A percentile compares a stretch with the other conserved stretches of the same genome.
phyloP scores from a whole-genome alignment of 176 grass and related monocot genomes.

The Bolboschoenus planiculmis region DNA sequence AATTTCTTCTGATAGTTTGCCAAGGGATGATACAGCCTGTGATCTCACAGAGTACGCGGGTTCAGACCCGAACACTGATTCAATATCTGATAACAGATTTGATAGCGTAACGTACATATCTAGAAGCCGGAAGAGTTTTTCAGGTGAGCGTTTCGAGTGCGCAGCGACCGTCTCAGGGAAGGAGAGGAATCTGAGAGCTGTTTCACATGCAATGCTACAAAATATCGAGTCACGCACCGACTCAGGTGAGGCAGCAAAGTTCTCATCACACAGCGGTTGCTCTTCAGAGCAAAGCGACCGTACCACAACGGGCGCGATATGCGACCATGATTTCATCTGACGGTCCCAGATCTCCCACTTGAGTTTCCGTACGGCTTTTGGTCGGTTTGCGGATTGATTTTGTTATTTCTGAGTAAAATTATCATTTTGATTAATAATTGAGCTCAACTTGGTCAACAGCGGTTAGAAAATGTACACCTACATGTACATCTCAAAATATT shows the following conservation, averaged over 20 bases:
- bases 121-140: conserved; percentile 68
- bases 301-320: conserved; percentile 23
- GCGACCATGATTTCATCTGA: conserved; percentile 45
- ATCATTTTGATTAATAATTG: not conserved
- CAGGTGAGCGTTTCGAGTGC: conserved; percentile 33
- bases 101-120: conserved; percentile 46
- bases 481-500: no score
- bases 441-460: no score
- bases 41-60: not conserved
- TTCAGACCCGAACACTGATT: conserved; percentile 19
- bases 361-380: conserved; percentile 30
- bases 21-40: conserved; percentile 6
- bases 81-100: conserved; percentile 26
- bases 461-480: no score
- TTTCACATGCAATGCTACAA: conserved; percentile 27
- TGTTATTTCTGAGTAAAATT: no score
- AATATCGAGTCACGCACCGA: conserved; percentile 39
- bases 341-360: conserved; percentile 35
- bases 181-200: conserved; percentile 22
- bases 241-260: conserved; percentile 23
- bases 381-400: not conserved
- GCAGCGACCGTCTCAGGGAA: conserved; percentile 34
- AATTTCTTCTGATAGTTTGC: conserved; percentile 30
- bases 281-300: conserved; percentile 29
- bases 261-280: conserved; percentile 38